These are phyloP conservation scores for Salinomyces thailandicus DNA, from an alignment of 2,329 filamentous ascomycete genomes.

Conservation along the genomic window DNA sequence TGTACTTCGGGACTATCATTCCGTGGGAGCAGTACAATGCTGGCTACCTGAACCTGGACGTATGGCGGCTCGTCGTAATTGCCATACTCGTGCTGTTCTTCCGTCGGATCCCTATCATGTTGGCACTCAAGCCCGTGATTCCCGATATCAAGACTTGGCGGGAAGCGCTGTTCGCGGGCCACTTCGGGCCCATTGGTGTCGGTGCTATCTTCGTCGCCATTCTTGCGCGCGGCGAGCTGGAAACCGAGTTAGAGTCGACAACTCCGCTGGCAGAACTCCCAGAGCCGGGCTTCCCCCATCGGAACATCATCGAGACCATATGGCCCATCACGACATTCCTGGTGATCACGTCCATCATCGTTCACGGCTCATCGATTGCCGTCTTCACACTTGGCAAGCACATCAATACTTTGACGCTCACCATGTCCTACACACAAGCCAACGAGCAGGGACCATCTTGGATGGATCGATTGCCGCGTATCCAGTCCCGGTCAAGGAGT, in stretches of 20 bases:
- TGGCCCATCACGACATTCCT: conserved; percentile 95
- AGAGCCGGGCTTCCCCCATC: conserved; percentile 47
- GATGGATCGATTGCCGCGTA: conserved; percentile 84
- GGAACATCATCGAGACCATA: conserved; percentile 69
- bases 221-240: conserved; percentile 81
- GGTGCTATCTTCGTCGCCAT: conserved; percentile 94
- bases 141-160: conserved; percentile 98
- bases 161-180: conserved; percentile 89
- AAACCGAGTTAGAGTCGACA: conserved; percentile 51
- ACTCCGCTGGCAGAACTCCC: conserved; percentile 61
- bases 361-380: conserved; percentile 95
- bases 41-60: conserved; percentile 57
- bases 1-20: conserved; percentile 94
- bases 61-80: conserved; percentile 88
- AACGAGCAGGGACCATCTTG: conserved; percentile 82
- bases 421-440: conserved; percentile 88
- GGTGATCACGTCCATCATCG: conserved; percentile 85
- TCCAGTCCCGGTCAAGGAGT: conserved; percentile 73
- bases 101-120: conserved; percentile 90
- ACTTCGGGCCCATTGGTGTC: conserved; percentile 95
- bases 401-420: conserved; percentile 91
- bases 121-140: conserved; percentile 80
- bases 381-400: conserved; percentile 96
- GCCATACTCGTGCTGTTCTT: conserved; percentile 92
- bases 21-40: conserved; percentile 90